Conservation (phyloP, 2,329 filamentous ascomycete species). For the Trichoderma endophyticum region DNA sequence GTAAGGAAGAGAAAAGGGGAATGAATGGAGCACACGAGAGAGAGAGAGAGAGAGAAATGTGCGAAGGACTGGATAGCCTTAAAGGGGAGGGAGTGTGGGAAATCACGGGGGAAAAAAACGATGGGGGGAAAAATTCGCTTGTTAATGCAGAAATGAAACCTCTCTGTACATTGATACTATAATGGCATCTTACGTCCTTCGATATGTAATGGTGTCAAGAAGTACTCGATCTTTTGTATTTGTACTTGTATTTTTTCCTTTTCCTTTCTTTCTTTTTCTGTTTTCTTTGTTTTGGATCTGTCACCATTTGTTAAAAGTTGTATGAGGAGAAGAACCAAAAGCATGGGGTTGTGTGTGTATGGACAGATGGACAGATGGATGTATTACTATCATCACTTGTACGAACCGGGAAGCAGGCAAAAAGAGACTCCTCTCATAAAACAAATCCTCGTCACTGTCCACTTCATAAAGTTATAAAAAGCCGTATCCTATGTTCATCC, state of each 20-base stretch:
- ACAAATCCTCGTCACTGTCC: neutral
- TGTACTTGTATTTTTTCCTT: neutral
- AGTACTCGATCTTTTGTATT: neutral
- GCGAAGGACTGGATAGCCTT: neutral
- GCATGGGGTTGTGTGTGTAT: too few relatives aligned
- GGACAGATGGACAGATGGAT: neutral
- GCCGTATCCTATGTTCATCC: constrained; percentile 16
- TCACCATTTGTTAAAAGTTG: neutral
- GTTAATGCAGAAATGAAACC: constrained; percentile 16
- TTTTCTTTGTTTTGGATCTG: neutral
- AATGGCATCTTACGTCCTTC: constrained; percentile 16
- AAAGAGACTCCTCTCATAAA: neutral
- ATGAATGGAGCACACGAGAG: neutral
- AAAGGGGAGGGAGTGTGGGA: neutral
- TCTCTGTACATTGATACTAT: constrained; percentile 18
- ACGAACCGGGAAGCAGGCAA: neutral
- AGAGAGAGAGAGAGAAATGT: neutral
- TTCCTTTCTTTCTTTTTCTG: neutral
- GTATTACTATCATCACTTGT: neutral
- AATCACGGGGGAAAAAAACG: neutral
- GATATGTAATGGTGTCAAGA: constrained; percentile 13
- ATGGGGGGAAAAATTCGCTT: neutral
- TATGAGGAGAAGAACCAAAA: neutral
- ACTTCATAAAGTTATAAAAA: constrained; percentile 13
- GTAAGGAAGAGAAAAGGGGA: neutral